Conservation (phyloP, 1,284 basidiomycete species). For the Fomitopsis palustris region DNA sequence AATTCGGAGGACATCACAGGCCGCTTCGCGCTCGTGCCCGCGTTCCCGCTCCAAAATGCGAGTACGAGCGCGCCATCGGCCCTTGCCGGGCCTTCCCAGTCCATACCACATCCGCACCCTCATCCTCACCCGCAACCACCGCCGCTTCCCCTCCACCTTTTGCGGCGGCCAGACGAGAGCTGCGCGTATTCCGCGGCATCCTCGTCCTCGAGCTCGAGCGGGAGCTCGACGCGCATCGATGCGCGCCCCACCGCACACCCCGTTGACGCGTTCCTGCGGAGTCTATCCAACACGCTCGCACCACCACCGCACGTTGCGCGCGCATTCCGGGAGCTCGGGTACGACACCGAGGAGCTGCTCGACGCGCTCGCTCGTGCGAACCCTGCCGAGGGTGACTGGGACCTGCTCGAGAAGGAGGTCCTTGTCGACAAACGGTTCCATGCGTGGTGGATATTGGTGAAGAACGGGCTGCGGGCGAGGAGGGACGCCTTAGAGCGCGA, state of each 20-base stretch:
- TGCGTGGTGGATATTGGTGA: conserved; percentile 3
- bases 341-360: conserved; percentile 2
- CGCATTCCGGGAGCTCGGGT: conserved; percentile 1
- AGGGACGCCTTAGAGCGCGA: not conserved
- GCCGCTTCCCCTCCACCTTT: not conserved
- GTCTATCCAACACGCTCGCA: not conserved
- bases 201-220: not conserved
- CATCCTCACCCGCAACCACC: not conserved
- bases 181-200: not conserved
- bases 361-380: not conserved
- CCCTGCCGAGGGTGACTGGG: conserved; percentile 5
- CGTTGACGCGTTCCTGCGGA: not conserved
- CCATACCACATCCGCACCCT: not conserved
- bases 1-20: not conserved
- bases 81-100: too few species aligned
- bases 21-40: not conserved
- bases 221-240: not conserved
- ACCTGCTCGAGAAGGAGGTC: not conserved
- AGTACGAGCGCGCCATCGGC: not conserved
- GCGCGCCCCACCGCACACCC: not conserved
- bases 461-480: conserved; percentile 6
- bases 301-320: conserved; percentile 3
- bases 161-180: not conserved
- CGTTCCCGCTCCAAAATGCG: not conserved
- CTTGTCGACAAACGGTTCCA: not conserved